Conservation (phyloP, 2,329 filamentous ascomycete genomes). For the Neophaeococcomyces aloes region DNA sequence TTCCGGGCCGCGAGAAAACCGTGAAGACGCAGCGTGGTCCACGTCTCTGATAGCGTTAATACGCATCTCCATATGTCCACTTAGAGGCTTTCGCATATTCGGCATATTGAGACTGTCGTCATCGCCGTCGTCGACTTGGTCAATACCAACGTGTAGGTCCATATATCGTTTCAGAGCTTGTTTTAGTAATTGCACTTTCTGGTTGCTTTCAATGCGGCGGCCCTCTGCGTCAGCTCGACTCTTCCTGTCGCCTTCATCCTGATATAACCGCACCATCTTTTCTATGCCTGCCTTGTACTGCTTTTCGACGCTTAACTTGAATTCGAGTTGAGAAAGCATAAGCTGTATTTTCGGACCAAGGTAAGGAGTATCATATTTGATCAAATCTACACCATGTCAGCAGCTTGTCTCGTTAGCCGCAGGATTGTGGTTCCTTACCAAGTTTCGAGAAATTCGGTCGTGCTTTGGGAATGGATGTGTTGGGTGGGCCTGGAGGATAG, state of each 20-base stretch:
- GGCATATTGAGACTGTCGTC: slow-evolving; percentile 95
- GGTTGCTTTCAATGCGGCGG: slow-evolving; percentile 84
- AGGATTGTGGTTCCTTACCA: slow-evolving; percentile 45
- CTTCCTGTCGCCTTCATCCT: slow-evolving; percentile 94
- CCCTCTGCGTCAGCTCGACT: slow-evolving; percentile 87
- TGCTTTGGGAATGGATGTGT: slow-evolving; percentile 55
- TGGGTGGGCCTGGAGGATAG: slow-evolving; percentile 59
- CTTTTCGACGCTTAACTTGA: slow-evolving; percentile 97
- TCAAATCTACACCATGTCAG: slow-evolving; percentile 56
- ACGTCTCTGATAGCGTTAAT: slow-evolving; percentile 87
- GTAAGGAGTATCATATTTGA: slow-evolving; percentile 95
- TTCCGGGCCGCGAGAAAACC: slow-evolving; percentile 83
- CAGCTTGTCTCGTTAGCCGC: background rate
- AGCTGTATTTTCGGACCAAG: slow-evolving; percentile 95
- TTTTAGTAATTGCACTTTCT: slow-evolving; percentile 92
- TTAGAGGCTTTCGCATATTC: slow-evolving; percentile 90
- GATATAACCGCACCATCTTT: slow-evolving; percentile 97
- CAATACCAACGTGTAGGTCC: slow-evolving; percentile 90
- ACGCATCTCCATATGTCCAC: slow-evolving; percentile 75
- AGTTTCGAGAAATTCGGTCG: slow-evolving; percentile 92
- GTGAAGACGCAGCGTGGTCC: slow-evolving; percentile 72
- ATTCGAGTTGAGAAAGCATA: slow-evolving; percentile 96
- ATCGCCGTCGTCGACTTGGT: slow-evolving; percentile 64
- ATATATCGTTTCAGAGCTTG: slow-evolving; percentile 95
- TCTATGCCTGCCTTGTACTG: slow-evolving; percentile 98